Evolutionary conservation across 257 asterid genomes (phyloP).

Genomic region (Solanum corneliomulleri): DNA sequence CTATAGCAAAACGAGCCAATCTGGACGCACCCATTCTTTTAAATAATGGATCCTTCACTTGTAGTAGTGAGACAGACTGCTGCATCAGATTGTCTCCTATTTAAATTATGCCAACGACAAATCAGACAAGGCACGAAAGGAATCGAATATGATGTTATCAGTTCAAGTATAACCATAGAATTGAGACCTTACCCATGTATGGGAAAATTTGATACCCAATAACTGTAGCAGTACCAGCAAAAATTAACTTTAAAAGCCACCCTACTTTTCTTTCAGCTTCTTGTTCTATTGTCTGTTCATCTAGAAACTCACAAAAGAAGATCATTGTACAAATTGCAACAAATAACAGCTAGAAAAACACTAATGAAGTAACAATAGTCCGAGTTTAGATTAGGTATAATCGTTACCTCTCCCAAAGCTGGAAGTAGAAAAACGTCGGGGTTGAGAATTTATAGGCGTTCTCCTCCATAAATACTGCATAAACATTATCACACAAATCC

Average conservation of each 20-base stretch:
- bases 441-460: slow-evolving; percentile 26
- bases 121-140: not conserved
- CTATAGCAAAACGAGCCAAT: slow-evolving; percentile 82
- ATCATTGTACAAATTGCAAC: not conserved
- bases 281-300: slow-evolving; percentile 60
- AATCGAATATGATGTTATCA: not conserved
- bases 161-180: not conserved
- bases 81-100: slow-evolving; percentile 79
- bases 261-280: slow-evolving; percentile 94
- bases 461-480: slow-evolving; percentile 47
- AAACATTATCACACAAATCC: not conserved
- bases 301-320: slow-evolving; percentile 7
- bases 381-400: not conserved
- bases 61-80: slow-evolving; percentile 82
- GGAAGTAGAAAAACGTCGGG: slow-evolving; percentile 44
- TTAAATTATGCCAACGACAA: slow-evolving; percentile 6
- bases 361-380: not conserved
- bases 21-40: slow-evolving; percentile 99
- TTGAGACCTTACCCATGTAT: slow-evolving; percentile 59
- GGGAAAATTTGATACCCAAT: slow-evolving; percentile 81
- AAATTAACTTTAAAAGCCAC: slow-evolving; percentile 66
- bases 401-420: slow-evolving; percentile 27
- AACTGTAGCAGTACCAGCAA: slow-evolving; percentile 69
- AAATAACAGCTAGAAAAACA: not conserved
- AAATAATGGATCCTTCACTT: slow-evolving; percentile 87